A percentile compares a stretch with the other conserved stretches of the same genome.
Conservation (phyloP, 108 stramenopile genomes). For the Cyclostephanos tholiformis region DNA sequence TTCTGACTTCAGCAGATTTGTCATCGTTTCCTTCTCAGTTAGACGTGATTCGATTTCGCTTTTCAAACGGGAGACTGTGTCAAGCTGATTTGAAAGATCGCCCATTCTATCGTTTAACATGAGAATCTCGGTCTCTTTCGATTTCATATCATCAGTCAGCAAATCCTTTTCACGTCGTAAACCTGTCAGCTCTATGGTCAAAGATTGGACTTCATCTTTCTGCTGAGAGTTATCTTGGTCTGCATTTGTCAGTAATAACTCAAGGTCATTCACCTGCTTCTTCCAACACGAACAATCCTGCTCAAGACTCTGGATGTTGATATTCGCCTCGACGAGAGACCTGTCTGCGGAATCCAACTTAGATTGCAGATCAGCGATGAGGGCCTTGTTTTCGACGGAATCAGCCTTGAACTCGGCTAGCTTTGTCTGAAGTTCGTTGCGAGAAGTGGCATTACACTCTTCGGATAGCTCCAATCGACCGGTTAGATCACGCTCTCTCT, state of each 20-base stretch:
- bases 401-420: not conserved
- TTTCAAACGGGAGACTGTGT: too few species aligned
- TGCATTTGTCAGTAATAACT: not conserved
- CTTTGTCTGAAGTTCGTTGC: not conserved
- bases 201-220: not conserved
- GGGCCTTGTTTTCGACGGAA: constrained; percentile 10
- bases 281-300: constrained; percentile 24
- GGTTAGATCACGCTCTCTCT: not conserved
- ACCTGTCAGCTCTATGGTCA: too few species aligned
- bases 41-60: too few species aligned
- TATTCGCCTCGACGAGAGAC: constrained; percentile 20
- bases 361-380: constrained; percentile 14
- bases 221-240: not conserved
- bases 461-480: not conserved
- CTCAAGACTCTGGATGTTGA: constrained; percentile 10
- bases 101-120: too few species aligned
- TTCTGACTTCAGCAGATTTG: too few species aligned
- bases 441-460: not conserved
- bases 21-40: too few species aligned
- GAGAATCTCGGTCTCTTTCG: too few species aligned
- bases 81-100: too few species aligned
- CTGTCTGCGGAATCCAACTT: constrained; percentile 14
- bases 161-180: not conserved
- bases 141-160: not conserved
- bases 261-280: constrained; percentile 3